Percentiles rank a stretch among this genome's conserved stretches.
Conservation (phyloP, 139 green algal genomes). For the Tetratostichococcus sp. region DNA sequence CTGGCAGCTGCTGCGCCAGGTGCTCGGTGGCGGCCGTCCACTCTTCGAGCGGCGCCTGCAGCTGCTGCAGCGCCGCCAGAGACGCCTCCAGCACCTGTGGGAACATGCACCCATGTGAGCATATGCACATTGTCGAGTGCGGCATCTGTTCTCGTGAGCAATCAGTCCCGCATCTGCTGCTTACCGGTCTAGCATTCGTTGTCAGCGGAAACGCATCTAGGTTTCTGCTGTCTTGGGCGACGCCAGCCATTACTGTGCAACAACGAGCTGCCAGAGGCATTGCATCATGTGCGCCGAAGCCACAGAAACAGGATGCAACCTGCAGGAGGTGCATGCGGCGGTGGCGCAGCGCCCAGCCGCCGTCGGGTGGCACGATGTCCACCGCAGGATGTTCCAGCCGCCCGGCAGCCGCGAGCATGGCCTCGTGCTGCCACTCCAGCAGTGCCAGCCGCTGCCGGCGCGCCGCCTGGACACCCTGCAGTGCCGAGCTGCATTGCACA, state of each 20-base stretch:
- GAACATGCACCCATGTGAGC: too few species aligned
- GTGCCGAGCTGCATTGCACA: background rate
- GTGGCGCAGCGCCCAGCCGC: background rate
- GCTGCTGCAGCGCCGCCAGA: background rate
- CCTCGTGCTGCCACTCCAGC: background rate
- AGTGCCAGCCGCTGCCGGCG: background rate
- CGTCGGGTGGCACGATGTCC: background rate
- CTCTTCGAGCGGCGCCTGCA: background rate
- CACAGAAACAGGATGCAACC: too few species aligned
- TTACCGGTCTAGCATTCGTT: too few species aligned
- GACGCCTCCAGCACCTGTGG: background rate
- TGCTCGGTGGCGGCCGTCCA: background rate
- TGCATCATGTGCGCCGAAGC: too few species aligned
- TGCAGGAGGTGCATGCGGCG: background rate
- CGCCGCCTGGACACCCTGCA: background rate
- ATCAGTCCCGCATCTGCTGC: too few species aligned
- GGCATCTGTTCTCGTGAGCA: too few species aligned
- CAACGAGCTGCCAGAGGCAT: too few species aligned
- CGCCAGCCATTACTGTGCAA: too few species aligned
- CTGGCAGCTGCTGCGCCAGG: background rate
- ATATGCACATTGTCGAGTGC: too few species aligned
- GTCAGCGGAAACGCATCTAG: too few species aligned
- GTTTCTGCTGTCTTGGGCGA: too few species aligned
- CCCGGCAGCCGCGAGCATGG: background rate
- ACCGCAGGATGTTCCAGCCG: background rate